These are phyloP conservation scores for Colletotrichum sidae DNA, from an alignment of 2,329 filamentous ascomycete genomes.

Conservation along the genomic window DNA sequence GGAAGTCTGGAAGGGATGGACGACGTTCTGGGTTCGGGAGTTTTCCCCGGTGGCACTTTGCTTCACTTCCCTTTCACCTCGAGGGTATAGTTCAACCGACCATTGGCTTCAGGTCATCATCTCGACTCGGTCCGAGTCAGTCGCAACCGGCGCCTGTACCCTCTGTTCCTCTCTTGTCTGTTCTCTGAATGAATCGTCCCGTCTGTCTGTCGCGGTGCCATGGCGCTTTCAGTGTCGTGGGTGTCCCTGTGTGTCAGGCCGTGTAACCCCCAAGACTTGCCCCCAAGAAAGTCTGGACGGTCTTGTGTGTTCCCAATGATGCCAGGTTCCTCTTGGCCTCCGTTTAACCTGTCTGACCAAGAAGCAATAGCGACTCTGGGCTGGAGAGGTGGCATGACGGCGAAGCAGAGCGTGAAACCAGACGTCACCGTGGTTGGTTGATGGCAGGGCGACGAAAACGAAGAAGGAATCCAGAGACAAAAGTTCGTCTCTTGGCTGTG, in stretches of 20 bases:
- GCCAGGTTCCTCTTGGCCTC: slow-evolving; percentile 5
- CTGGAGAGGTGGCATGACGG: slow-evolving; percentile 10
- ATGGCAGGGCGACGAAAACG: neutral
- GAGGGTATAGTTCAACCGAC: no score
- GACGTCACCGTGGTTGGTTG: slow-evolving; percentile 8
- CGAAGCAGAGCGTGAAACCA: neutral
- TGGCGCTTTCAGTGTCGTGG: neutral
- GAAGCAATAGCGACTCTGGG: neutral
- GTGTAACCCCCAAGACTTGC: neutral
- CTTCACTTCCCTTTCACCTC: no score
- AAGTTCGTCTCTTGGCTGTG: slow-evolving; percentile 20
- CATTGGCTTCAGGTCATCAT: no score
- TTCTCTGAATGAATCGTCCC: no score
- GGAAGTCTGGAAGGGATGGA: neutral
- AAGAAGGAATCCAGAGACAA: slow-evolving; percentile 21
- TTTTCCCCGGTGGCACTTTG: no score
- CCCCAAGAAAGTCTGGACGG: slow-evolving; percentile 8
- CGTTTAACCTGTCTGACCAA: neutral
- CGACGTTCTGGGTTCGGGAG: no score
- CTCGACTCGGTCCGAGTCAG: no score
- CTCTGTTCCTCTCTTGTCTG: no score
- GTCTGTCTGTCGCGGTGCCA: no score
- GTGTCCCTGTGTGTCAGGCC: slow-evolving; percentile 3
- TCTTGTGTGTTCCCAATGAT: neutral
- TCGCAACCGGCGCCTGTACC: no score